phyloP scores from a whole-genome alignment of 2,329 filamentous ascomycete genomes.

The Xylariaceae sp. region DNA sequence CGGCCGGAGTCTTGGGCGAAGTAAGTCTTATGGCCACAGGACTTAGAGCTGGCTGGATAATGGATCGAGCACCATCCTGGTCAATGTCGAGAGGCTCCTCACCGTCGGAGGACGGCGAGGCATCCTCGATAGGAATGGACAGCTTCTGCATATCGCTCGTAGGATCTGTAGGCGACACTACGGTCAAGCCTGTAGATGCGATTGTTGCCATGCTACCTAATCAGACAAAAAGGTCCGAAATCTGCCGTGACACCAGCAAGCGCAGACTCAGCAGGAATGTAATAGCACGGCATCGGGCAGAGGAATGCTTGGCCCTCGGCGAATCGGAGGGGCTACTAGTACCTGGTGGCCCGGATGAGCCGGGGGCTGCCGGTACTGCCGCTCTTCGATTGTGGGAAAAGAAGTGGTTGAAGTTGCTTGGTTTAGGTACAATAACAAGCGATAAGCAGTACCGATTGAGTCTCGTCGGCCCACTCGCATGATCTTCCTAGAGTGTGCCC shows the following conservation, averaged over 20 bases:
- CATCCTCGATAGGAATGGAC: slow-evolving; percentile 32
- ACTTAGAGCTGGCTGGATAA: slow-evolving; percentile 65
- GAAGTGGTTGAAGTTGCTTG: too few species aligned
- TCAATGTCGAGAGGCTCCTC: slow-evolving; percentile 51
- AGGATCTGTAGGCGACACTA: slow-evolving; percentile 21
- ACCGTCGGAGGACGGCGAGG: slow-evolving; percentile 35
- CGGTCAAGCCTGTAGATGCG: slow-evolving; percentile 2
- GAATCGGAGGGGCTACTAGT: neutral
- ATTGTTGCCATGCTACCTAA: slow-evolving; percentile 30
- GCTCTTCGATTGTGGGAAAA: neutral
- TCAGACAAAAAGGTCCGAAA: slow-evolving; percentile 17
- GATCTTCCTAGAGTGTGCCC: too few species aligned
- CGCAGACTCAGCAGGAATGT: slow-evolving; percentile 6
- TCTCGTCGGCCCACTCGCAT: too few species aligned
- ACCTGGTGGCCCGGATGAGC: slow-evolving; percentile 14
- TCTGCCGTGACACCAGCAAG: slow-evolving; percentile 13
- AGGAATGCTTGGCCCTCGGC: neutral
- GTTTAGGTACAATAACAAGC: too few species aligned
- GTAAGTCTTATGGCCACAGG: slow-evolving; percentile 61
- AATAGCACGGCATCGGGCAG: slow-evolving; percentile 21
- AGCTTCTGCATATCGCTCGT: slow-evolving; percentile 27
- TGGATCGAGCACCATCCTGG: slow-evolving; percentile 63
- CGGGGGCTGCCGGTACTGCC: slow-evolving; percentile 2
- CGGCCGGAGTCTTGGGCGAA: slow-evolving; percentile 59
- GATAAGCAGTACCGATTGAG: too few species aligned